A percentile compares a stretch with the other conserved stretches of the same genome.
Evolutionary conservation across 768 basidiomycete genomes (phyloP).

Genomic region (Amanita jacksonii): DNA sequence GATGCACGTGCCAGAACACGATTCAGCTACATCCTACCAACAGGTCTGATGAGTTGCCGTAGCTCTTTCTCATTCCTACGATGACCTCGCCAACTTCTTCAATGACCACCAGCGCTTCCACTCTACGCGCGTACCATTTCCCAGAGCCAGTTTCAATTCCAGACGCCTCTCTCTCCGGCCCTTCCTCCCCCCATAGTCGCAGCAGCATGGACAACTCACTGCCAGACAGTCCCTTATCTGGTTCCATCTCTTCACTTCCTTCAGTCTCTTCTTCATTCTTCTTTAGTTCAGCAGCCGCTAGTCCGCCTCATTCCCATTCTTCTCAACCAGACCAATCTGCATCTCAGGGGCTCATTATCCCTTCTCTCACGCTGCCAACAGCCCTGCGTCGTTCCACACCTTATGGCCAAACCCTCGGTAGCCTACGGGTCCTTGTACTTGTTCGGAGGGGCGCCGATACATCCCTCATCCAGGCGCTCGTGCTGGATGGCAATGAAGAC

Average conservation of each 20-base stretch:
- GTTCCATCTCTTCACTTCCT: slow-evolving; percentile 60
- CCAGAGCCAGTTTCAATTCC: background rate
- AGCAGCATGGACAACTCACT: slow-evolving; percentile 28
- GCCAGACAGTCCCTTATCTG: slow-evolving; percentile 51
- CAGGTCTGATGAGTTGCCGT: too few relatives aligned
- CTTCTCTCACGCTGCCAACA: slow-evolving; percentile 53
- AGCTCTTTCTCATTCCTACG: background rate
- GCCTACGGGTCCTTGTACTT: slow-evolving; percentile 47
- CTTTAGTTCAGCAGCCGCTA: slow-evolving; percentile 65
- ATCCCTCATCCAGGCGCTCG: slow-evolving; percentile 34
- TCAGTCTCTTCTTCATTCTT: slow-evolving; percentile 70
- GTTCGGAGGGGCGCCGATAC: slow-evolving; percentile 34
- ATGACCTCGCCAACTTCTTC: background rate
- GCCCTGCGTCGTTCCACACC: slow-evolving; percentile 55
- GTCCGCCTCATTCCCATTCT: slow-evolving; percentile 39
- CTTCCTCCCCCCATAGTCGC: background rate
- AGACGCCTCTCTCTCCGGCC: background rate
- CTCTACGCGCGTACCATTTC: slow-evolving; percentile 1
- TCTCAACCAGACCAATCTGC: slow-evolving; percentile 21
- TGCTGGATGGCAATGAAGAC: slow-evolving; percentile 60
- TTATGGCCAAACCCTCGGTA: slow-evolving; percentile 61
- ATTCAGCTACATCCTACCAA: too few relatives aligned
- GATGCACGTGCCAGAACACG: background rate
- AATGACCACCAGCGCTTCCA: background rate
- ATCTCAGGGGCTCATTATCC: slow-evolving; percentile 56